Percentiles rank a stretch among this genome's conserved stretches.
Conservation (phyloP, 306 rosid species). For the Citrullus colocynthis region DNA sequence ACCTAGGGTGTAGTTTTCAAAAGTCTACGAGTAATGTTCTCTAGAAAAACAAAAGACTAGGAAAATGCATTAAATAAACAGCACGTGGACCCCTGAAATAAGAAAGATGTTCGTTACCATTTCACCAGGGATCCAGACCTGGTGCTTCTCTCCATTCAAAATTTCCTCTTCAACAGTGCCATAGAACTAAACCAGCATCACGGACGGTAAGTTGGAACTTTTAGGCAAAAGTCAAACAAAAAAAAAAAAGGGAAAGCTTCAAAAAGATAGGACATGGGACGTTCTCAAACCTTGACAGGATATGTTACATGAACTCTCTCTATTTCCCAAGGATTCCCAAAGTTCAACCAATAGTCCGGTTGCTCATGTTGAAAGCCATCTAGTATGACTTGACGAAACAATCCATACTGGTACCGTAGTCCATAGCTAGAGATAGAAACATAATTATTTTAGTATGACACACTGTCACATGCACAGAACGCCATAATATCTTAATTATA, state of each 20-base stretch:
- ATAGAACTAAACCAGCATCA: constrained; percentile 34
- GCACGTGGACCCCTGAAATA: not conserved
- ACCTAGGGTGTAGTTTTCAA: constrained; percentile 9
- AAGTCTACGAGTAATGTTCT: not conserved
- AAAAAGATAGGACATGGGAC: constrained; percentile 9
- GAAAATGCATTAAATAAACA: not conserved
- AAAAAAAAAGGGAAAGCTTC: constrained; percentile 3
- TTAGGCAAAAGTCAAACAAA: constrained; percentile 3
- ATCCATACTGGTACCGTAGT: constrained; percentile 55
- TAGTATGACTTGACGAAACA: constrained; percentile 56
- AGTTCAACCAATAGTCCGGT: constrained; percentile 70
- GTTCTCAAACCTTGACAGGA: constrained; percentile 49
- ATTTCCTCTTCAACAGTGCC: constrained; percentile 46
- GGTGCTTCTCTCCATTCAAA: constrained; percentile 25
- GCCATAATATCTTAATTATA: not conserved
- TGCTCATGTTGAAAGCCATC: constrained; percentile 70
- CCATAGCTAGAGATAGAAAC: constrained; percentile 34
- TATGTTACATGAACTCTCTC: constrained; percentile 59
- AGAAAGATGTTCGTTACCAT: constrained; percentile 22
- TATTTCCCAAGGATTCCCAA: constrained; percentile 79
- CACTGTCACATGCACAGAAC: not conserved
- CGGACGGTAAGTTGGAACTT: constrained; percentile 1
- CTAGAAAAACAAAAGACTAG: not conserved
- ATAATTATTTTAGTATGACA: not conserved
- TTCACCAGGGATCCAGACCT: constrained; percentile 63